A percentile compares a stretch with the other conserved stretches of the same genome.
These are phyloP conservation scores for Clitopilus hobsonii DNA, from an alignment of 768 basidiomycete species.

Conservation along the genomic window DNA sequence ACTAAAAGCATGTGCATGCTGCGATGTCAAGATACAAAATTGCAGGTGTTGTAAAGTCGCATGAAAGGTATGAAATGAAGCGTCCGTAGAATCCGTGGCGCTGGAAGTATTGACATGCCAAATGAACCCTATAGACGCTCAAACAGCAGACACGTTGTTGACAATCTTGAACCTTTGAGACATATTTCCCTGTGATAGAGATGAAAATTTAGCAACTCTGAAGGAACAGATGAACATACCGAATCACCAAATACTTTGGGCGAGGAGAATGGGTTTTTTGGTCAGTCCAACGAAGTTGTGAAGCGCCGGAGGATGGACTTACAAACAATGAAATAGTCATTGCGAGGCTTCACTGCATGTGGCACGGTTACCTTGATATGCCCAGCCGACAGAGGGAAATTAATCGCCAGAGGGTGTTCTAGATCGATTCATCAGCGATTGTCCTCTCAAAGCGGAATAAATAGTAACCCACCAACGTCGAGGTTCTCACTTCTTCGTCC, in stretches of 20 bases:
- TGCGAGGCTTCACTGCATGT: slow-evolving; percentile 21
- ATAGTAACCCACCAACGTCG: slow-evolving; percentile 35
- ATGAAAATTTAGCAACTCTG: not conserved
- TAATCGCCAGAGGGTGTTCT: slow-evolving; percentile 40
- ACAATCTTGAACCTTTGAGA: slow-evolving; percentile 24
- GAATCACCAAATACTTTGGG: not conserved
- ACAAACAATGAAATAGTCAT: slow-evolving; percentile 46
- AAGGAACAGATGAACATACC: not conserved
- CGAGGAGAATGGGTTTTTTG: not conserved
- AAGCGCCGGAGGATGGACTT: slow-evolving; percentile 11
- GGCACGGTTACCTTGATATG: slow-evolving; percentile 35
- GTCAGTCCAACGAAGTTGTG: not conserved
- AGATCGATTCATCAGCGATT: not conserved
- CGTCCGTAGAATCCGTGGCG: not conserved
- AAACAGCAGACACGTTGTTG: not conserved
- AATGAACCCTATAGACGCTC: not conserved
- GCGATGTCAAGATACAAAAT: not conserved
- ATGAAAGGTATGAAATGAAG: not conserved
- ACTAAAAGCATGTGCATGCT: not conserved
- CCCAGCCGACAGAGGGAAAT: slow-evolving; percentile 35
- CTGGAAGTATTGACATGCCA: not conserved
- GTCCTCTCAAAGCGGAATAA: not conserved
- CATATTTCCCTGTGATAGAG: slow-evolving; percentile 20
- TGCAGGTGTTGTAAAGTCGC: not conserved
- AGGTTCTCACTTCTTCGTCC: slow-evolving; percentile 41